Conservation (phyloP, 306 rosid species). For the Begonia masoniana region DNA sequence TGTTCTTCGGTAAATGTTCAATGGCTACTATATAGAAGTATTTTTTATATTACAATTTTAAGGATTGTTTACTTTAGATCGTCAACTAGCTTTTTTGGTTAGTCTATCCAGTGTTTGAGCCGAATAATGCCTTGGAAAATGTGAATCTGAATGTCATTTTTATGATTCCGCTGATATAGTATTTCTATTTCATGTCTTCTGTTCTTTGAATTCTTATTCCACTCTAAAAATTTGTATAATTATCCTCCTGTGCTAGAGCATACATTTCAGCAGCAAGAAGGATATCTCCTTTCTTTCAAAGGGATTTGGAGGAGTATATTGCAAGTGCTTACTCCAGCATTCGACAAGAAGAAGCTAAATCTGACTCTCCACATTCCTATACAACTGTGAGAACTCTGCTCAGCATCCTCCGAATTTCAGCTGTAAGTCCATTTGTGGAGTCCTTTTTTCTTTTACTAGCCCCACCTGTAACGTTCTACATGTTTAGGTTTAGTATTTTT, state of each 20-base stretch:
- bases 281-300: constrained; percentile 69
- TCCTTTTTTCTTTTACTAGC: too few relatives aligned
- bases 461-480: too few relatives aligned
- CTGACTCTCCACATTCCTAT: constrained; percentile 82
- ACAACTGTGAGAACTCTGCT: constrained; percentile 94
- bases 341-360: constrained; percentile 93
- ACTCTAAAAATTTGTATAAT: too few relatives aligned
- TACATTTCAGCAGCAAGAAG: constrained; percentile 95
- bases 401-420: constrained; percentile 90
- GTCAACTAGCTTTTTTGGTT: background rate
- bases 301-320: constrained; percentile 83
- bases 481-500: too few relatives aligned
- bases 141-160: too few relatives aligned
- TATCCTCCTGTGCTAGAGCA: constrained; percentile 27
- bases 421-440: constrained; percentile 36
- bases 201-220: too few relatives aligned
- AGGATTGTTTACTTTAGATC: constrained; percentile 5
- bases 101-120: too few relatives aligned
- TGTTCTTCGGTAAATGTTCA: constrained; percentile 64
- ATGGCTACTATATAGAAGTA: too few relatives aligned
- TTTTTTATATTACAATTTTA: background rate
- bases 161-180: too few relatives aligned
- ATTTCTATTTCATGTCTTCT: too few relatives aligned
- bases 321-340: constrained; percentile 84
- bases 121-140: too few relatives aligned